Evolutionary conservation across 805 yeast species (phyloP).

Genomic region (Ogataea polymorpha): DNA sequence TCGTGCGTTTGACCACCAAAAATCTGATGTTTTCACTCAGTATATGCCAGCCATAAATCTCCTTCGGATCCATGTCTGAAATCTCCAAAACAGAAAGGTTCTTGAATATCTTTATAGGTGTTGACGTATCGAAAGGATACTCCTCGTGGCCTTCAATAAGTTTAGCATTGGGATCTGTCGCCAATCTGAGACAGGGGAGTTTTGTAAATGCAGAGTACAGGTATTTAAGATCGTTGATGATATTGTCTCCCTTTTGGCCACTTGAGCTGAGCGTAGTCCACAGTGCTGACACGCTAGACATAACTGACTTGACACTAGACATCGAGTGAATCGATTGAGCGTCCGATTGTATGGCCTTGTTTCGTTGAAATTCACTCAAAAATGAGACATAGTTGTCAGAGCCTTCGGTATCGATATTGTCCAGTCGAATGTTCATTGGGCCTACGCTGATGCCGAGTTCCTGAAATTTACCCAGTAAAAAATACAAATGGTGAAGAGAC

Average conservation of each 20-base stretch:
- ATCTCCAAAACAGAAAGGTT: slow-evolving; percentile 61
- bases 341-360: slow-evolving; percentile 33
- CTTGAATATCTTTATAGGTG: slow-evolving; percentile 60
- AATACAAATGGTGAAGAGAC: slow-evolving; percentile 63
- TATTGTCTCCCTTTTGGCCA: slow-evolving; percentile 44
- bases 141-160: slow-evolving; percentile 63
- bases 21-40: slow-evolving; percentile 53
- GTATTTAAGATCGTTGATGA: slow-evolving; percentile 45
- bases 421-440: slow-evolving; percentile 58
- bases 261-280: slow-evolving; percentile 36
- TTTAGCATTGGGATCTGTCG: slow-evolving; percentile 57
- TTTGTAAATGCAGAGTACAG: slow-evolving; percentile 62
- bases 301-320: slow-evolving; percentile 52
- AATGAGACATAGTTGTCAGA: slow-evolving; percentile 53
- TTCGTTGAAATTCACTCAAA: slow-evolving; percentile 50
- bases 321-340: slow-evolving; percentile 54
- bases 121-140: slow-evolving; percentile 68
- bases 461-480: slow-evolving; percentile 55
- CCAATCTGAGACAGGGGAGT: slow-evolving; percentile 58
- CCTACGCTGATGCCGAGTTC: slow-evolving; percentile 50
- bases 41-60: slow-evolving; percentile 62
- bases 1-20: slow-evolving; percentile 50
- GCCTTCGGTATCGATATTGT: slow-evolving; percentile 51
- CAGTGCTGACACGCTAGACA: slow-evolving; percentile 43
- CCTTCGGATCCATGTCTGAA: slow-evolving; percentile 59